Evolutionary conservation across 2,329 filamentous ascomycete species (phyloP), one percentile per base, ranked within the genome.

Genomic region (Phialemonium atrogriseum): DNA sequence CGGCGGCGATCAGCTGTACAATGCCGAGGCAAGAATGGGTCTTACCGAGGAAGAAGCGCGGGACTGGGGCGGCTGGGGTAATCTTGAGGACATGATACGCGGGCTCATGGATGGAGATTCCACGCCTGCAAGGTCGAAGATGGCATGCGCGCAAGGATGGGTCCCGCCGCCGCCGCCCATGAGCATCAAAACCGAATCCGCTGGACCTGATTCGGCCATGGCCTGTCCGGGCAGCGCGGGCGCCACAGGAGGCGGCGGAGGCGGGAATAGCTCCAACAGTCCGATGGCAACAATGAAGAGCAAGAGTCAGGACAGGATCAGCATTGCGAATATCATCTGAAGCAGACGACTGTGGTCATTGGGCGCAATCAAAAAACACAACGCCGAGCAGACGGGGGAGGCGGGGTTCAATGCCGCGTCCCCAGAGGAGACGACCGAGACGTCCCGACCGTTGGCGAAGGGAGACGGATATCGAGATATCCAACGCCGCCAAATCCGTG

Each of bases 1-100:
- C 41, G 41, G 51, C 33, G 25, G 36, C 39, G 33, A 58, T 58
- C 16, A 62, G 53, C 47, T 64, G 12, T 64, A 56, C 44, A 70
- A 57, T 40, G 50, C 48, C n/a, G 70, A 66, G 37, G 60, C 55
- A 33, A 56, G 66, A 37, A 68, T 67, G 10, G 64, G 70, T 0
- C 55, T 80, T 10, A 70, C 65, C 0, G 66, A 68, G 15, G 68
- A 71, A 9, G 74, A 79, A 42, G 61, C 64, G 26, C 64, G 68
- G 32, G 79, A 83, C 27, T 93, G 85, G 84, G 77, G 78, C 31
- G 84, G 84, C 3, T 95, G 88, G 88, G 73, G 76, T 14, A 71
- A 73, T 39, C 63, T 94, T 10, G 80, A 91, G 46, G 65, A 68
- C 33, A 65, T 73, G 14, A 61, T 84, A 4, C 62, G 69, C 12